phyloP scores from a whole-genome alignment of 2,329 filamentous ascomycete species.

The Teratosphaeria pseudoeucalypti region DNA sequence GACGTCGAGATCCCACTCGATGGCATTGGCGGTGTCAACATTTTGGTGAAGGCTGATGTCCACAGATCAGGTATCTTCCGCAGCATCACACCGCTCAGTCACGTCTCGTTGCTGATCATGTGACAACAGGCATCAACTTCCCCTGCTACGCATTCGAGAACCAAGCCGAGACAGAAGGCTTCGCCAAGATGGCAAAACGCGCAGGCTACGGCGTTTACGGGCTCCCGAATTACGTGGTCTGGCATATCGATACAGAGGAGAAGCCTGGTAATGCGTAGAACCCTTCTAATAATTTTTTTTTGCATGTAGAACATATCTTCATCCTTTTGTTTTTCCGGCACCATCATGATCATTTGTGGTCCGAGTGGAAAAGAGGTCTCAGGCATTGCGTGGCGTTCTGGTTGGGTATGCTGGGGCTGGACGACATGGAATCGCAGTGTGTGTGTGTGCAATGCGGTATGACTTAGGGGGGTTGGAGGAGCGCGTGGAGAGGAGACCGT shows the following conservation, averaged over 20 bases:
- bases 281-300: background rate
- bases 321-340: background rate
- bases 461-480: background rate
- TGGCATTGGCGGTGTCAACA: conserved; percentile 93
- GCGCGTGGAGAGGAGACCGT: background rate
- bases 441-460: background rate
- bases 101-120: background rate
- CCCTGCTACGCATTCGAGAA: conserved; percentile 95
- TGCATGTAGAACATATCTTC: background rate
- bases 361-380: background rate
- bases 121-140: conserved; percentile 76
- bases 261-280: conserved; percentile 64
- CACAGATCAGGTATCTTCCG: conserved; percentile 68
- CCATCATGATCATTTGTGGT: background rate
- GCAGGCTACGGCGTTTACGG: conserved; percentile 89
- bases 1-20: conserved; percentile 88
- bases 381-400: background rate
- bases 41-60: conserved; percentile 94
- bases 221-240: conserved; percentile 94
- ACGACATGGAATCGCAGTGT: background rate
- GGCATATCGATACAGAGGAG: conserved; percentile 96
- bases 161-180: conserved; percentile 96
- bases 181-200: conserved; percentile 96
- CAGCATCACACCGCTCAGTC: background rate
- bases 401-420: background rate